Evolutionary conservation across 2,329 filamentous ascomycete genomes (phyloP).

Genomic region (Uncinocarpus reesii): DNA sequence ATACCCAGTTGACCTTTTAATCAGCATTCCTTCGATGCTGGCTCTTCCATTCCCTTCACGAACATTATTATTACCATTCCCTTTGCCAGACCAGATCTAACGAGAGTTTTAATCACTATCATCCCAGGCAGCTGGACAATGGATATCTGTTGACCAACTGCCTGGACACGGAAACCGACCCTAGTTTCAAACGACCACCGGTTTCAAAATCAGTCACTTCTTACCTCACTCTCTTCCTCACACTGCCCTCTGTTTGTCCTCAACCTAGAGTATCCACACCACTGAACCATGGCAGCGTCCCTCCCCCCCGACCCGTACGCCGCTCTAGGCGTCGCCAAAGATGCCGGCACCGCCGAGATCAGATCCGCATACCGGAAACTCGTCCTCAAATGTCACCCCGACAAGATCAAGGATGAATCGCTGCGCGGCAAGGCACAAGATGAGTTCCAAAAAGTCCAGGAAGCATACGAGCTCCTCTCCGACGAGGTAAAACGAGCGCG

Average conservation of each 20-base stretch:
- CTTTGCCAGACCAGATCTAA: neutral
- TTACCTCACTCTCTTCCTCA: neutral
- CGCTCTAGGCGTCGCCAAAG: slow-evolving; percentile 60
- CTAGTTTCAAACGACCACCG: neutral
- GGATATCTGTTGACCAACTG: neutral
- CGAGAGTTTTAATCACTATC: neutral
- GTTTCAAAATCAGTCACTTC: neutral
- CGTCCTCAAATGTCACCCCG: slow-evolving; percentile 78
- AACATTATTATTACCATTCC: neutral
- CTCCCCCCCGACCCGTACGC: slow-evolving; percentile 60
- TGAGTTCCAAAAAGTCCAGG: slow-evolving; percentile 84
- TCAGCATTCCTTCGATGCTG: neutral
- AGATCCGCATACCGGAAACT: slow-evolving; percentile 74
- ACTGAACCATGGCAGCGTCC: neutral
- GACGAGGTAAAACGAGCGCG: slow-evolving; percentile 61
- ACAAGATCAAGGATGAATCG: slow-evolving; percentile 72
- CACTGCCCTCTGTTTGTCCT: neutral
- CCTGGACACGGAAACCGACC: neutral
- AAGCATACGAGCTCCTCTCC: slow-evolving; percentile 82
- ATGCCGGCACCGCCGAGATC: slow-evolving; percentile 61
- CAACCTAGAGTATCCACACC: neutral
- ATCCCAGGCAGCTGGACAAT: neutral
- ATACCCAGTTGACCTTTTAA: neutral
- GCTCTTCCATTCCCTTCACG: neutral
- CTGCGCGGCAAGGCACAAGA: slow-evolving; percentile 69